These are phyloP conservation scores for Mycena kentingensis DNA, from an alignment of 768 basidiomycete species.

Conservation along the genomic window DNA sequence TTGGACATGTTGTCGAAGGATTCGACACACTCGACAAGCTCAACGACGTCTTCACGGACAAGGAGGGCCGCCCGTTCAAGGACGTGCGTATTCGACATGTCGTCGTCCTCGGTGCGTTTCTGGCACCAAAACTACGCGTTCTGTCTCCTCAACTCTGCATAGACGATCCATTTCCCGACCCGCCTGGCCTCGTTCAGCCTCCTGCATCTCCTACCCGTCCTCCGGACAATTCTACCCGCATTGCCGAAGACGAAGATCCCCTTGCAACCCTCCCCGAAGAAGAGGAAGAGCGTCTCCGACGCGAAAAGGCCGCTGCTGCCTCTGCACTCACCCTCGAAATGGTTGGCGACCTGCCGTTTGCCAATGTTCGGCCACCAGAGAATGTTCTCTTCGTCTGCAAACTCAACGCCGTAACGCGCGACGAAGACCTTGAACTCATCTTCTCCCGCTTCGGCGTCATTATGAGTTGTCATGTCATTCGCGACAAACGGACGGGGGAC, in stretches of 20 bases:
- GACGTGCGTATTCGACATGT: slow-evolving; percentile 95
- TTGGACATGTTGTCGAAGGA: slow-evolving; percentile 95
- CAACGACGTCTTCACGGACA: slow-evolving; percentile 89
- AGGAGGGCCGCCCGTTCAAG: slow-evolving; percentile 87
- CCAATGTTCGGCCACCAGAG: slow-evolving; percentile 96
- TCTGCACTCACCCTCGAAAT: slow-evolving; percentile 97
- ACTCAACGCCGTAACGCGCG: slow-evolving; percentile 91
- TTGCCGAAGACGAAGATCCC: slow-evolving; percentile 94
- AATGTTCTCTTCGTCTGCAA: slow-evolving; percentile 99
- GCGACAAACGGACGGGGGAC: slow-evolving; percentile 95
- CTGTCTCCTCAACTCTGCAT: background rate
- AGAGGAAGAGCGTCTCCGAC: slow-evolving; percentile 75
- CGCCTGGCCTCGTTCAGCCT: slow-evolving; percentile 69
- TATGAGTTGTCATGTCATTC: slow-evolving; percentile 96
- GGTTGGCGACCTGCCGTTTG: slow-evolving; percentile 98
- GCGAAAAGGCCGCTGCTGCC: slow-evolving; percentile 88
- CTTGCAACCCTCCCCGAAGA: slow-evolving; percentile 81
- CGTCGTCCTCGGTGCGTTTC: slow-evolving; percentile 79
- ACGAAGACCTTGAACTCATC: slow-evolving; percentile 96
- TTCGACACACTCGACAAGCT: slow-evolving; percentile 89
- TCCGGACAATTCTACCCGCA: slow-evolving; percentile 84
- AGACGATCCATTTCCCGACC: slow-evolving; percentile 98
- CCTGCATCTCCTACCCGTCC: slow-evolving; percentile 78
- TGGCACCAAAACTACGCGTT: background rate
- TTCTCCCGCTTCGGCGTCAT: slow-evolving; percentile 95